Conservation (phyloP, 768 basidiomycete genomes). For the Suillus placidus region DNA sequence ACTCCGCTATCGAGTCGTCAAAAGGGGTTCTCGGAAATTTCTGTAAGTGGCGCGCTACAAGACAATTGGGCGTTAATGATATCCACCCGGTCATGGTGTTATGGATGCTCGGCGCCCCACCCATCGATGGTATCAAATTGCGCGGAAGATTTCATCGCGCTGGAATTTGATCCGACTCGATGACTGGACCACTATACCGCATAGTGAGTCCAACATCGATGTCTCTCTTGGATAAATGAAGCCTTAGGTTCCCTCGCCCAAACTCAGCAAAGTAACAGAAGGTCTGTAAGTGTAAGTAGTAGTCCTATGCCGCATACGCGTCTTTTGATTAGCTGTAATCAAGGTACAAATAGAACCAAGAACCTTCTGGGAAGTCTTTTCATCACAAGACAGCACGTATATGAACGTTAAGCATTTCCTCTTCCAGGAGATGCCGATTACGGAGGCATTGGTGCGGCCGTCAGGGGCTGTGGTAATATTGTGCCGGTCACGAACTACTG, state of each 20-base stretch:
- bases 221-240: neutral
- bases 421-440: neutral
- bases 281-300: neutral
- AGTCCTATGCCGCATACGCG: neutral
- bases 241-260: neutral
- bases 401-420: conserved; percentile 1
- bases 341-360: conserved; percentile 5
- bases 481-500: neutral
- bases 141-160: neutral
- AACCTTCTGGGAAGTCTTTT: neutral
- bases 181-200: neutral
- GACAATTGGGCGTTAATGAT: neutral
- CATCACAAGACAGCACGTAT: neutral
- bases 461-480: neutral
- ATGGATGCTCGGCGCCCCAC: neutral
- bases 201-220: neutral
- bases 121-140: neutral
- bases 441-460: neutral
- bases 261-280: neutral
- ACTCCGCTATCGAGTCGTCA: neutral
- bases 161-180: neutral
- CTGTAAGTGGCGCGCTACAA: neutral
- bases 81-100: neutral
- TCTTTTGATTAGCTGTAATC: conserved; percentile 3
- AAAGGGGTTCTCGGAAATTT: neutral